A percentile compares a stretch with the other conserved stretches of the same genome.
Conservation (phyloP, 2,329 filamentous ascomycete genomes). For the Scedosporium minutisporum region DNA sequence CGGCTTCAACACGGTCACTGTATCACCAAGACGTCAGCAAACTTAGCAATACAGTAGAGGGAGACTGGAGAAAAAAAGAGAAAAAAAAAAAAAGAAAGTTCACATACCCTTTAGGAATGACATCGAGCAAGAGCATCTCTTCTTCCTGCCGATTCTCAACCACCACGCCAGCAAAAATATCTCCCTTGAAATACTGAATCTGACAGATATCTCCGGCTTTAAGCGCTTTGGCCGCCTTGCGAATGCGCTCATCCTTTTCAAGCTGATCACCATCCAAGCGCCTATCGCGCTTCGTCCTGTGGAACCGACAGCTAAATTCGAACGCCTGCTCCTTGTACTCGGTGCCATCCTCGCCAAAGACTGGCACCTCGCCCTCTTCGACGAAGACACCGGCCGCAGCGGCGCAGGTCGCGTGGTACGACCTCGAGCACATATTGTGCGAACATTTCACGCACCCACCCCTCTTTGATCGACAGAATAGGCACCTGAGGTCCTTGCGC, state of each 20-base stretch:
- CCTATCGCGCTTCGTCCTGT: conserved; percentile 77
- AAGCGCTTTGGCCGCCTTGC: conserved; percentile 57
- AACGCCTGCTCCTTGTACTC: conserved; percentile 90
- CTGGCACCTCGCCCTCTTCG: conserved; percentile 74
- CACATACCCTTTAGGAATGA: conserved; percentile 63
- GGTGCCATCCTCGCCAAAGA: conserved; percentile 80
- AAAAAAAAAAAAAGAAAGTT: no score
- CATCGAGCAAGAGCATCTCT: conserved; percentile 66
- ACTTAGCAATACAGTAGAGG: neutral
- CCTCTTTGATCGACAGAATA: conserved; percentile 86
- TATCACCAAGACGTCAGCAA: conserved; percentile 9
- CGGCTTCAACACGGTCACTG: conserved; percentile 60
- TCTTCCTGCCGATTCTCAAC: conserved; percentile 73
- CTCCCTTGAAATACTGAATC: conserved; percentile 70
- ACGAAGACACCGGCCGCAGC: conserved; percentile 86
- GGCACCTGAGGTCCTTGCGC: conserved; percentile 82
- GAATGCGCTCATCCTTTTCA: conserved; percentile 60
- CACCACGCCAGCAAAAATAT: conserved; percentile 85
- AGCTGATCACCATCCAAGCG: conserved; percentile 59
- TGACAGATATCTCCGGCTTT: conserved; percentile 72
- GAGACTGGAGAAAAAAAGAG: conserved; percentile 40
- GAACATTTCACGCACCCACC: conserved; percentile 98
- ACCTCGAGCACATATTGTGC: conserved; percentile 82
- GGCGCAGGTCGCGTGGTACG: conserved; percentile 93
- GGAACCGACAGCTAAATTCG: conserved; percentile 90